These are phyloP conservation scores for Ocimum tenuiflorum DNA, from an alignment of 257 asterid genomes.

Conservation along the genomic window DNA sequence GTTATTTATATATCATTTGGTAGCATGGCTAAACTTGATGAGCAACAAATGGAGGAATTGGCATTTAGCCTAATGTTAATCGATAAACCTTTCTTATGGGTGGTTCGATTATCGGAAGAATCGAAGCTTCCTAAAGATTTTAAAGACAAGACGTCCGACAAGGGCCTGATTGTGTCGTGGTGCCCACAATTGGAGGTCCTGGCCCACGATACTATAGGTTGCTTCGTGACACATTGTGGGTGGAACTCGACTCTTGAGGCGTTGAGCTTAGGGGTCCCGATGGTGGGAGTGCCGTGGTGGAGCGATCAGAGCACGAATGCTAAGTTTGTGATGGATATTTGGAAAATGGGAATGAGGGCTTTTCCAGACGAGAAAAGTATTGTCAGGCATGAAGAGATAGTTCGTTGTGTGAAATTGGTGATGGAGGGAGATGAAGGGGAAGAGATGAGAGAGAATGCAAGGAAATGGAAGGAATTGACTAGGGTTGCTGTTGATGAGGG, in stretches of 20 bases:
- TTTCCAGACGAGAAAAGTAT: neutral
- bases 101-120: conserved; percentile 21
- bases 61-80: conserved; percentile 8
- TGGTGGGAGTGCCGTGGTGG: conserved; percentile 29
- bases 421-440: conserved; percentile 17
- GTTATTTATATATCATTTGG: conserved; percentile 29
- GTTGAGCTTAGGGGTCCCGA: conserved; percentile 25
- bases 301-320: conserved; percentile 27
- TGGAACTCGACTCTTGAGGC: conserved; percentile 35
- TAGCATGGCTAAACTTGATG: conserved; percentile 7
- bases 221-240: conserved; percentile 32
- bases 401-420: neutral
- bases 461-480: conserved; percentile 19
- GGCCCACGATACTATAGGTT: conserved; percentile 14
- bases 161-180: conserved; percentile 27
- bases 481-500: conserved; percentile 24
- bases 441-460: conserved; percentile 13
- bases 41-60: conserved; percentile 24
- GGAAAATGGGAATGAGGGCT: conserved; percentile 23
- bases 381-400: conserved; percentile 13
- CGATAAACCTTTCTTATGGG: conserved; percentile 22
- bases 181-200: conserved; percentile 29
- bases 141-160: neutral
- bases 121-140: conserved; percentile 22
- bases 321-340: conserved; percentile 23